phyloP scores from a whole-genome alignment of 2,329 filamentous ascomycete species.

The Beauveria scarabaeidicola region DNA sequence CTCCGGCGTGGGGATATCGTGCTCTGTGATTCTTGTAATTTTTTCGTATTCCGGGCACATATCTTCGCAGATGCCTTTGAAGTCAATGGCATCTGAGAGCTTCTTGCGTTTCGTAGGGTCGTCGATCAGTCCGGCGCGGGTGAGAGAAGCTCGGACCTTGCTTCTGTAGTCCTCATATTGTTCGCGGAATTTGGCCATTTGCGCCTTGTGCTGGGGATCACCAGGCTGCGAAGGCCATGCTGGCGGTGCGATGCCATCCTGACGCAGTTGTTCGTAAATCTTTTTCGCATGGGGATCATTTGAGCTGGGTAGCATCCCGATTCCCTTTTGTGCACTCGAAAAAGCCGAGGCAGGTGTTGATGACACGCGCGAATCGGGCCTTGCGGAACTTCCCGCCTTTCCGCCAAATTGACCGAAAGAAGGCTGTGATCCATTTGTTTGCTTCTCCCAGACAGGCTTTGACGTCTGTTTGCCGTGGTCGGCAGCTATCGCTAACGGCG shows the following conservation, averaged over 20 bases:
- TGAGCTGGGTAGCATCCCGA: conserved; percentile 15
- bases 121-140: conserved; percentile 53
- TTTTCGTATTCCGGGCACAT: conserved; percentile 64
- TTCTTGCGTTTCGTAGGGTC: conserved; percentile 55
- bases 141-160: conserved; percentile 47
- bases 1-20: conserved; percentile 49
- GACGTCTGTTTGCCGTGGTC: neutral
- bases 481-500: neutral
- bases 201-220: conserved; percentile 39
- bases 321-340: neutral
- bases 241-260: conserved; percentile 46
- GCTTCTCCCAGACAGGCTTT: neutral
- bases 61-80: conserved; percentile 59
- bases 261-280: conserved; percentile 44
- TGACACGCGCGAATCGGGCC: conserved; percentile 13
- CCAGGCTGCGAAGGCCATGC: conserved; percentile 48
- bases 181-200: conserved; percentile 47
- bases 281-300: conserved; percentile 37
- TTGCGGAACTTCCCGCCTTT: conserved; percentile 10
- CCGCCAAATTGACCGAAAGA: neutral
- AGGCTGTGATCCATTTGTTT: neutral
- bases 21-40: conserved; percentile 52
- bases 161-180: conserved; percentile 49
- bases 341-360: conserved; percentile 13
- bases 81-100: conserved; percentile 55